Evolutionary conservation across 2,329 filamentous ascomycete species (phyloP).

Genomic region (Teratosphaeria epicoccoides): DNA sequence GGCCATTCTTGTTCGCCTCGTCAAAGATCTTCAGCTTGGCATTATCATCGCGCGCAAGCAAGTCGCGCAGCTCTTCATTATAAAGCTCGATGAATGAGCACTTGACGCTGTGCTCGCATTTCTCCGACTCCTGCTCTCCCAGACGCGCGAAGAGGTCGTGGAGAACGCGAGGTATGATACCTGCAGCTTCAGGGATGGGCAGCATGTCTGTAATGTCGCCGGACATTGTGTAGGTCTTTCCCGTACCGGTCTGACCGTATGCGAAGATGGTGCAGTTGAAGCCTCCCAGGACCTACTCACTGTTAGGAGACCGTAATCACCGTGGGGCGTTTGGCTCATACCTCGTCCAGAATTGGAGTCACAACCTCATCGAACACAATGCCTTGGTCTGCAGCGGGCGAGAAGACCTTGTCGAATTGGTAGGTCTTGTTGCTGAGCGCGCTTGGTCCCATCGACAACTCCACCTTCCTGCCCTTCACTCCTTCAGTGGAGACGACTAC

Average conservation of each 20-base stretch:
- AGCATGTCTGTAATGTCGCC: slow-evolving; percentile 92
- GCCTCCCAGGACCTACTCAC: slow-evolving; percentile 75
- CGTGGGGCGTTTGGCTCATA: slow-evolving; percentile 31
- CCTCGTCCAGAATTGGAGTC: slow-evolving; percentile 83
- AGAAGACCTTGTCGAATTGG: slow-evolving; percentile 94
- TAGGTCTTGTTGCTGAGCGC: slow-evolving; percentile 94
- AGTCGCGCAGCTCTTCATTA: slow-evolving; percentile 89
- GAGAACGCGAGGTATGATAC: slow-evolving; percentile 86
- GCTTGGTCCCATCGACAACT: slow-evolving; percentile 84
- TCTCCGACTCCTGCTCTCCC: slow-evolving; percentile 51
- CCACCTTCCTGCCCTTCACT: slow-evolving; percentile 73
- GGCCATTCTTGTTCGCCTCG: slow-evolving; percentile 75
- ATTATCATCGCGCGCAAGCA: slow-evolving; percentile 71
- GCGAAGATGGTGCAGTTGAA: slow-evolving; percentile 99
- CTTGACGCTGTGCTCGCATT: slow-evolving; percentile 79
- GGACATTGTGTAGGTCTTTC: slow-evolving; percentile 99
- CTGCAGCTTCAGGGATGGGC: slow-evolving; percentile 79
- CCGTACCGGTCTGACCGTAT: slow-evolving; percentile 94
- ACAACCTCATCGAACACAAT: slow-evolving; percentile 96
- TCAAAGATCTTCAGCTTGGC: slow-evolving; percentile 93
- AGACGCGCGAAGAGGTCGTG: slow-evolving; percentile 80
- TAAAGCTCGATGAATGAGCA: slow-evolving; percentile 98
- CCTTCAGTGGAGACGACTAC: slow-evolving; percentile 83
- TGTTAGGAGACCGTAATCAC: background rate
- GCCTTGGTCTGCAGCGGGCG: slow-evolving; percentile 80